Evolutionary conservation across 2,329 filamentous ascomycete genomes (phyloP), one percentile per base, ranked within the genome.

Genomic region (Didymellaceae sp.): DNA sequence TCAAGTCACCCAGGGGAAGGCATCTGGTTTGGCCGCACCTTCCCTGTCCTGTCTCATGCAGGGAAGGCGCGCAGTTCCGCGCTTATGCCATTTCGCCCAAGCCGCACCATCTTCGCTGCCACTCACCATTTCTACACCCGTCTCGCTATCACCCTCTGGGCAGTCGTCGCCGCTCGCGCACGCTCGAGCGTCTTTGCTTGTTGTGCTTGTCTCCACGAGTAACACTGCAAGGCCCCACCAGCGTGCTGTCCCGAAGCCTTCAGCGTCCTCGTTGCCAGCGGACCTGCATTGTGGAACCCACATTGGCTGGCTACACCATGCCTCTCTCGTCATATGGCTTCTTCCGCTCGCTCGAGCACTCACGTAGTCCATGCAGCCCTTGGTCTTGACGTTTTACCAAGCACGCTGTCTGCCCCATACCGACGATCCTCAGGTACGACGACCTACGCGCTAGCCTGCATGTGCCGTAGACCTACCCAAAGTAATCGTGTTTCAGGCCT

Each of bases 41-140:
- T 43, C 48, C 48, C 48, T 52, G 48, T 43, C 48, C 48, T 52
- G 48, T 43, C 48, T 38, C 48, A 52, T 52, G 48, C 48, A 52
- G 42, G 48, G 48, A 22, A 25, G 44, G 35, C 35, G 44, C 44
- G 39, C 30, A 31, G 24, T 34, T 20, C 17, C 28, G 16, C 21
- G 41, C 48, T 45, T 45, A 24, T 17, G 32, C 28, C 11, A 28
- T 24, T 35, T 42, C 32, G 37, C 38, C 37, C 24, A 46, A 52
- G 42, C 48, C 48, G 42, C 42, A 45, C 32, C 41, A 45, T 17
- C 39, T 41, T 48, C 38, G 45, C 17, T 22, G 30, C 40, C 45
- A 34, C 37, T 31, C 30, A 40, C 35, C n/a, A 21, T 16, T 40
- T 44, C 46, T 28, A 39, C 46, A 13, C 17, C 39, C 32, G 25